These are phyloP conservation scores for Kwoniella shandongensis DNA, from an alignment of 768 basidiomycete species.

Conservation along the genomic window DNA sequence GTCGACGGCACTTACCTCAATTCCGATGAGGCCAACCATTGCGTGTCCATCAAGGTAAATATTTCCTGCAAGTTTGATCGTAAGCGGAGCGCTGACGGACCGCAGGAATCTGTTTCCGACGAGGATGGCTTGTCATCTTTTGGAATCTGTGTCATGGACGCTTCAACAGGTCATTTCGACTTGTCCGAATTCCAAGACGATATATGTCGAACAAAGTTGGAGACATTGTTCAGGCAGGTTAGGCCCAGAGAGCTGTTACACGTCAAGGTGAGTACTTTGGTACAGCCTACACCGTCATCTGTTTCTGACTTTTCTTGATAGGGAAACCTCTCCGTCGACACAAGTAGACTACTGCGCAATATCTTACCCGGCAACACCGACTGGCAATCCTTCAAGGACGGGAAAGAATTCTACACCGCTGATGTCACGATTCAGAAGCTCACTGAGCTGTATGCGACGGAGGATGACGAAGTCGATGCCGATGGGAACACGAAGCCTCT, in stretches of 20 bases:
- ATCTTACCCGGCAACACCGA: conserved; percentile 76
- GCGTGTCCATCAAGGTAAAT: conserved; percentile 73
- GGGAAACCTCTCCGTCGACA: conserved; percentile 82
- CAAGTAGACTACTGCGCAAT: conserved; percentile 75
- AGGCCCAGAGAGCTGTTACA: conserved; percentile 88
- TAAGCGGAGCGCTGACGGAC: neutral
- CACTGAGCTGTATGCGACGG: conserved; percentile 37
- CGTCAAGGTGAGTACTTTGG: conserved; percentile 69
- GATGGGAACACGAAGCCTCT: conserved; percentile 30
- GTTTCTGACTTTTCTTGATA: conserved; percentile 50
- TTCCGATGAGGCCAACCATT: conserved; percentile 93
- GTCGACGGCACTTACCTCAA: conserved; percentile 83
- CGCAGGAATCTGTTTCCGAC: conserved; percentile 12
- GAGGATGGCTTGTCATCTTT: conserved; percentile 58
- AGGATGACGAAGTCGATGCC: conserved; percentile 53
- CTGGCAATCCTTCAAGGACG: conserved; percentile 79
- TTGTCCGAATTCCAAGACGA: conserved; percentile 88
- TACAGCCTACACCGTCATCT: neutral
- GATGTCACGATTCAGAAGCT: conserved; percentile 40
- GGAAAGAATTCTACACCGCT: conserved; percentile 71
- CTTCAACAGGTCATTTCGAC: conserved; percentile 92
- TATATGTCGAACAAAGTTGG: conserved; percentile 83
- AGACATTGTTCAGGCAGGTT: conserved; percentile 88
- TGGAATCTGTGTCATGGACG: conserved; percentile 88
- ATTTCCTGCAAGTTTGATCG: neutral